Evolutionary conservation across 805 yeast genomes (phyloP).

Genomic region (Kregervanrija fluxuum): DNA sequence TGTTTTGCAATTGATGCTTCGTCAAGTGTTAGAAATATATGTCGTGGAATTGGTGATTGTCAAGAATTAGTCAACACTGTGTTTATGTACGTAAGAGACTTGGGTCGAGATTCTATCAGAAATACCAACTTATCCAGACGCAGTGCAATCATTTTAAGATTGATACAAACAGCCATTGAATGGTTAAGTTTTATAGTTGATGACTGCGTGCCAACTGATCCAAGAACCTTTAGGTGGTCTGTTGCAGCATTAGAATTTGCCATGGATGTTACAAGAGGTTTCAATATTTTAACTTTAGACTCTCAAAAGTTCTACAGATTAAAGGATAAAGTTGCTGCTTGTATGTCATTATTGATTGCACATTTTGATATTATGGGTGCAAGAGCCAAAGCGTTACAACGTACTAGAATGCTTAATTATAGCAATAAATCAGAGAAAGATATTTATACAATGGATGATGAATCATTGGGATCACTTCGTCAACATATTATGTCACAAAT

Average conservation of each 20-base stretch:
- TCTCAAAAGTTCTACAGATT: constrained; percentile 68
- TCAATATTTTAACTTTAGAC: constrained; percentile 73
- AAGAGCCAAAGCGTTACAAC: constrained; percentile 66
- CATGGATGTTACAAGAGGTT: constrained; percentile 88
- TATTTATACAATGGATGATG: constrained; percentile 47
- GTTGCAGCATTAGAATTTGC: constrained; percentile 94
- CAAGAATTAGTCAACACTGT: constrained; percentile 72
- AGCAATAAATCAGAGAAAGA: constrained; percentile 42
- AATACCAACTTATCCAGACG: constrained; percentile 53
- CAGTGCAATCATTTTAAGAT: constrained; percentile 59
- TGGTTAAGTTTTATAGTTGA: constrained; percentile 94
- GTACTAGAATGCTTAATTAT: constrained; percentile 48
- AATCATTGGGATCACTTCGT: constrained; percentile 48
- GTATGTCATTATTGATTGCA: constrained; percentile 87
- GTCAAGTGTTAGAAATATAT: constrained; percentile 43
- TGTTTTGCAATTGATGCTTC: constrained; percentile 57
- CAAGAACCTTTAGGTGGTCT: constrained; percentile 91
- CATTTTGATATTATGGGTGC: constrained; percentile 99
- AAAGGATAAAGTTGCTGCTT: constrained; percentile 81
- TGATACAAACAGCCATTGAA: constrained; percentile 71
- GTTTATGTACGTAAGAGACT: constrained; percentile 74
- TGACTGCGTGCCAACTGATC: constrained; percentile 89
- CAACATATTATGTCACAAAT: constrained; percentile 65
- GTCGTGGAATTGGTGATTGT: constrained; percentile 51
- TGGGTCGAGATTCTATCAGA: constrained; percentile 64